Evolutionary conservation across 225 moss, liverwort and hornwort genomes (phyloP).

Genomic region (Straminergon stramineum): DNA sequence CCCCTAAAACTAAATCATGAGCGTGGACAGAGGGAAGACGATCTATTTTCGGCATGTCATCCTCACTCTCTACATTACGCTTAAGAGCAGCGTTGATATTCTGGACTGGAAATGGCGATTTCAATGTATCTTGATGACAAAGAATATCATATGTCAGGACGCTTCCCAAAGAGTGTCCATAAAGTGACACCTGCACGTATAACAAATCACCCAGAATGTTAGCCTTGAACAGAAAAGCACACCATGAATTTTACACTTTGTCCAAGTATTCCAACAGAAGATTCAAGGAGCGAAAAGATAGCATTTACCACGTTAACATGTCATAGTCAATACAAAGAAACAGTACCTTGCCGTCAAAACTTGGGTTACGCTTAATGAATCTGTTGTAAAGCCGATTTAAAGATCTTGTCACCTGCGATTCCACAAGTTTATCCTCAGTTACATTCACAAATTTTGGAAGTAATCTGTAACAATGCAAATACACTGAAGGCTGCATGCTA

Average conservation of each 20-base stretch:
- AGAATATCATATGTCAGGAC: conserved; percentile 97
- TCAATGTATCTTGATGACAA: conserved; percentile 80
- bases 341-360: conserved; percentile 88
- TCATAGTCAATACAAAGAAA: background rate
- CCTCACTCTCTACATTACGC: conserved; percentile 37
- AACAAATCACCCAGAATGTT: conserved; percentile 1
- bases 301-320: background rate
- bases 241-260: background rate
- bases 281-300: background rate
- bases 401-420: conserved; percentile 72
- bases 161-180: conserved; percentile 96
- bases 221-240: background rate
- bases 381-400: conserved; percentile 79
- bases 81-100: conserved; percentile 47
- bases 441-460: background rate
- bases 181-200: conserved; percentile 77
- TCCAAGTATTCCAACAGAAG: background rate
- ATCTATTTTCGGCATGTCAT: conserved; percentile 56
- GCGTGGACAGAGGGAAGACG: conserved; percentile 43
- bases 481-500: background rate
- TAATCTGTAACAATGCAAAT: background rate
- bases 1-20: conserved; percentile 11
- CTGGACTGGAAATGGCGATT: conserved; percentile 67
- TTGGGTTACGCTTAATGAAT: conserved; percentile 91
- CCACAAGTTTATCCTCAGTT: background rate